Percentiles rank a stretch among this genome's conserved stretches.
Evolutionary conservation across 2,329 filamentous ascomycete genomes (phyloP).

Genomic region (Penicillium hordei): DNA sequence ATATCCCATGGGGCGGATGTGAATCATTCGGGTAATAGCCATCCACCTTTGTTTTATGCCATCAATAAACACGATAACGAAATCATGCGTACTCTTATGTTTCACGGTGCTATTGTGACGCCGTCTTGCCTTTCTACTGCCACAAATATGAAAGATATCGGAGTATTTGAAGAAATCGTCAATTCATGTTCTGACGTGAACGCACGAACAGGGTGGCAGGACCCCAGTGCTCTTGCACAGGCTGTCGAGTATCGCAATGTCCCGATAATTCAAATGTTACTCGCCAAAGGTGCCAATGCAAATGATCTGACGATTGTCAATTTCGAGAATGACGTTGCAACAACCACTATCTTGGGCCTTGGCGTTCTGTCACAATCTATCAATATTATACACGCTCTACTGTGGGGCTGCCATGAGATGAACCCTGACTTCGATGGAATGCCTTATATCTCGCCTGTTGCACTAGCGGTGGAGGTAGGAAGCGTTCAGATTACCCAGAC

Average conservation of each 20-base stretch:
- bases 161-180: background rate
- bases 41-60: slow-evolving; percentile 5
- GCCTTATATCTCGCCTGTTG: background rate
- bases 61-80: background rate
- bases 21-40: background rate
- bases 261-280: background rate
- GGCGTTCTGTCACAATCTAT: background rate
- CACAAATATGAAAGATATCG: background rate
- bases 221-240: background rate
- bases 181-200: background rate
- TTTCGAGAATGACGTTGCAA: background rate
- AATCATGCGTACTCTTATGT: background rate
- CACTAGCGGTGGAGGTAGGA: background rate
- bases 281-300: background rate
- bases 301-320: background rate
- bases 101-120: background rate
- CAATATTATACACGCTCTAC: background rate
- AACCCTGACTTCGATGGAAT: background rate
- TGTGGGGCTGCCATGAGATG: background rate
- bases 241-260: background rate
- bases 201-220: background rate
- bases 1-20: slow-evolving; percentile 14
- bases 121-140: background rate
- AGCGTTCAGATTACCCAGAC: background rate
- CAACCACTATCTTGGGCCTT: background rate